These are phyloP conservation scores for Pyricularia grisea DNA, from an alignment of 2,329 filamentous ascomycete genomes.

Conservation along the genomic window DNA sequence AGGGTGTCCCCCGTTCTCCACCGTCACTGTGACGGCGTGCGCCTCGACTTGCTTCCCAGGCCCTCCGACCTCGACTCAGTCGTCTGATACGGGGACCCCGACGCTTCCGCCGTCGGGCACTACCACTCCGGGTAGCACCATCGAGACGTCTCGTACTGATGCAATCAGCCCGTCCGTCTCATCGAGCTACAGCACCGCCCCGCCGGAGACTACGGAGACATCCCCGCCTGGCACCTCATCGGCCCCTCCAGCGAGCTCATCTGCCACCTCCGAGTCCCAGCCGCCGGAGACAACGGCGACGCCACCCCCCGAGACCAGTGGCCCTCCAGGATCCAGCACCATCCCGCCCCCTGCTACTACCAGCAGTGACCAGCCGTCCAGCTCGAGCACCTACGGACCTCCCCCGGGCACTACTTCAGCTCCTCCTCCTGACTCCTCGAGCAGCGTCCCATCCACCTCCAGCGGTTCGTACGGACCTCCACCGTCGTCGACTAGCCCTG, in stretches of 20 bases:
- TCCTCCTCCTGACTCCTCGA: neutral
- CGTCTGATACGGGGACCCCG: neutral
- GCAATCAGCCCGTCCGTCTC: neutral
- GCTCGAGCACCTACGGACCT: neutral
- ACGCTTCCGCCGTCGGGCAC: neutral
- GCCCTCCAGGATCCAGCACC: neutral
- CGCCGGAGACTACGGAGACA: neutral
- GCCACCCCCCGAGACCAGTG: neutral
- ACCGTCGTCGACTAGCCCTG: neutral
- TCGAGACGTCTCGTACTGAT: conserved; percentile 1
- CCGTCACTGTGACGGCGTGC: conserved; percentile 1
- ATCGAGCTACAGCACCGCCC: neutral
- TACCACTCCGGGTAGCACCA: conserved; percentile 2
- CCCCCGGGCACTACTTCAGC: neutral
- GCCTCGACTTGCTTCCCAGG: neutral
- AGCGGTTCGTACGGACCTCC: neutral
- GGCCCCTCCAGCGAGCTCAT: neutral
- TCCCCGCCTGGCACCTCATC: neutral
- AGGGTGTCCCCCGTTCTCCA: neutral
- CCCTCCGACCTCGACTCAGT: neutral
- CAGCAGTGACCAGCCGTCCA: neutral
- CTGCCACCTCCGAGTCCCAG: neutral
- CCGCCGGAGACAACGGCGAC: neutral
- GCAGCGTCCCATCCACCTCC: neutral
- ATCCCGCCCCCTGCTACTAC: neutral